Evolutionary conservation across 805 yeast genomes (phyloP), one percentile per base, ranked within the genome.

Genomic region (Metschnikowia sp.): DNA sequence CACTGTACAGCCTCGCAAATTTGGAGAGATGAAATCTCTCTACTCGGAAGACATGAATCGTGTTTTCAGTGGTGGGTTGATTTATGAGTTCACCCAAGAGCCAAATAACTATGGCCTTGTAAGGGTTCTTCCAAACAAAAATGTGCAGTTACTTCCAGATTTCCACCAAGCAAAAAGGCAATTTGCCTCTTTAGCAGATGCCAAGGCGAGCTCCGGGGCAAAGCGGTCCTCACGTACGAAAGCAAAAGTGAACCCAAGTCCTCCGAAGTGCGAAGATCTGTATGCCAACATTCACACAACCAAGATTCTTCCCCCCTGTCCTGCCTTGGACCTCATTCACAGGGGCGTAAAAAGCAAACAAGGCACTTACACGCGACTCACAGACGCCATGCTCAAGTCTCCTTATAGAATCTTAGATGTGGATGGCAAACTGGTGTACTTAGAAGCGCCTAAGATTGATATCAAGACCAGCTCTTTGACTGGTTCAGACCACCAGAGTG

Each of bases 1-100:
- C 60, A 83, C 81, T 50, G 84, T 90, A 2, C 66, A 72, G 26
- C 97, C 97, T 2, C 77, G 97, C 51, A 56, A 66, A 5, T 91
- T 91, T 65, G 88, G 84, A 37, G 97, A 91, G 62, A 79, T 89
- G 26, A 74, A 72, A 15, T 73, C 88, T 2, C 70, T 91, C 19
- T 88, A 81, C 59, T 84, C 95, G 0, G 63, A 69, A 9, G 79
- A 79, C 37, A 90, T 91, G 97, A 71, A 82, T 26, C 75, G 75
- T 11, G 85, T 82, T 1, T 88, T 91, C 60, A 79, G 88, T 47
- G 97, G 97, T 8, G 97, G 96, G 0, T 68, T 88, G 42, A 88
- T 86, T 5, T 88, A 88, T 56, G 96, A 88, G 62, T 88, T 76
- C 62, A 76, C 89, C 4, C 88, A 86, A 59, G 96, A 85, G 57